A percentile compares a stretch with the other conserved stretches of the same genome.
These are phyloP conservation scores for Thermothielavioides terrestris DNA, from an alignment of 495 filamentous ascomycete genomes.

Conservation along the genomic window DNA sequence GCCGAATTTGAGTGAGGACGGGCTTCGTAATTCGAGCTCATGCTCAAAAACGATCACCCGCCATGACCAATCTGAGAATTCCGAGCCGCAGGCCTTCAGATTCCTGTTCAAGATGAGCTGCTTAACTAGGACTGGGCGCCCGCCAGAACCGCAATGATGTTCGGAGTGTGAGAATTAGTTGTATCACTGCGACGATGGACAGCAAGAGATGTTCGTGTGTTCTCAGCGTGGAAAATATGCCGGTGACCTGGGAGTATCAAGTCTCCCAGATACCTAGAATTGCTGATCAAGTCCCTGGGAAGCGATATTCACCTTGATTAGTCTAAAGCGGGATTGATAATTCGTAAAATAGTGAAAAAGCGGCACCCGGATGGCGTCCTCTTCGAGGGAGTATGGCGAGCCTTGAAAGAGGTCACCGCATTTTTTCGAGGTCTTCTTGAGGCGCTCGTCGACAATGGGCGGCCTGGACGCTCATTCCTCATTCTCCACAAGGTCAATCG, in stretches of 20 bases:
- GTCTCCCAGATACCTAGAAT: no score
- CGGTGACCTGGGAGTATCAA: no score
- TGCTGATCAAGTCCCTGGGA: not conserved
- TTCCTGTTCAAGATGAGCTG: no score
- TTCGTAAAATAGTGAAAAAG: slow-evolving; percentile 10
- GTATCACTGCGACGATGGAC: not conserved
- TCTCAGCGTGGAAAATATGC: slow-evolving; percentile 9
- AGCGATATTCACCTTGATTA: slow-evolving; percentile 6
- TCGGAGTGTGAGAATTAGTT: no score
- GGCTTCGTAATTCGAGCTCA: no score
- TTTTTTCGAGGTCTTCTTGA: slow-evolving; percentile 8
- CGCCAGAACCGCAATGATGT: no score
- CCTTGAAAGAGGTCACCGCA: slow-evolving; percentile 6
- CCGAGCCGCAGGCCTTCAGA: no score
- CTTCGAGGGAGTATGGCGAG: slow-evolving; percentile 2
- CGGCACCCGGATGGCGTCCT: slow-evolving; percentile 6
- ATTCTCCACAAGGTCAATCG: no score
- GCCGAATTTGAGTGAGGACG: no score
- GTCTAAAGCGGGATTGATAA: slow-evolving; percentile 5
- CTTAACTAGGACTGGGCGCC: no score
- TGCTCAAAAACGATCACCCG: no score
- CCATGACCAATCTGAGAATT: no score
- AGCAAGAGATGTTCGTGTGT: slow-evolving; percentile 7
- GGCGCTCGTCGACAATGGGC: not conserved
- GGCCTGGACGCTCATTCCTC: not conserved